Conservation (phyloP, 2,329 filamentous ascomycete genomes). For the Claviceps pusilla region DNA sequence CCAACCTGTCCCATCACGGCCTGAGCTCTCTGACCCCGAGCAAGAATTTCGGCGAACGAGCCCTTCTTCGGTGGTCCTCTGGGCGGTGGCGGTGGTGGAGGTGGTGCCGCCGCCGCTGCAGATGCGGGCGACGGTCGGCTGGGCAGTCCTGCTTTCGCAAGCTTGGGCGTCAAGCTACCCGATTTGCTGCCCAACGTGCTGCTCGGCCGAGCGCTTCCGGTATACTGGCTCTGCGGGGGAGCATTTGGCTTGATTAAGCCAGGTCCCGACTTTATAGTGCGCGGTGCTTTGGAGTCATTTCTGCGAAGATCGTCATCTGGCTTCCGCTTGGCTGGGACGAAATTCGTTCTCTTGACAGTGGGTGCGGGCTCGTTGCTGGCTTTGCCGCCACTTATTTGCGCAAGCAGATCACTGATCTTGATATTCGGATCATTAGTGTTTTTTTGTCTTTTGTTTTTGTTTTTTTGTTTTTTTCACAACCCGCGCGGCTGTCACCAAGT, state of each 20-base stretch:
- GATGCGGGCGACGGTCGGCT: constrained; percentile 13
- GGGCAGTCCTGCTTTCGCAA: constrained; percentile 8
- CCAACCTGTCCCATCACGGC: constrained; percentile 46
- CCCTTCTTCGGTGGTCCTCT: constrained; percentile 50
- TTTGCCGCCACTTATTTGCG: constrained; percentile 44
- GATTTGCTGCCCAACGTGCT: constrained; percentile 12
- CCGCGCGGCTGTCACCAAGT: background rate
- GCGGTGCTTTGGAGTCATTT: constrained; percentile 27
- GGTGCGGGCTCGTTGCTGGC: constrained; percentile 21
- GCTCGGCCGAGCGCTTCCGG: constrained; percentile 5
- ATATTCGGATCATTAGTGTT: background rate
- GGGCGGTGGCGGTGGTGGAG: constrained; percentile 13
- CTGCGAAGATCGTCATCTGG: constrained; percentile 34
- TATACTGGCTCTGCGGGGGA: background rate
- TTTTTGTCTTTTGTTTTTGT: too few relatives aligned
- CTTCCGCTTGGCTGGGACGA: constrained; percentile 37
- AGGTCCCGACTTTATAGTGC: constrained; percentile 6
- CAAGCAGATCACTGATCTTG: constrained; percentile 25
- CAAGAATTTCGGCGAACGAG: constrained; percentile 60
- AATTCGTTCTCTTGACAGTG: constrained; percentile 12
- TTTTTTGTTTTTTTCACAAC: background rate
- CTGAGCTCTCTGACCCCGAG: constrained; percentile 53
- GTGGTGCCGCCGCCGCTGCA: constrained; percentile 14
- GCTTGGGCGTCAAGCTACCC: constrained; percentile 12
- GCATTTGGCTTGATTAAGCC: background rate